phyloP scores from a whole-genome alignment of 179 eudicot genomes.

The Pouteria campechiana region DNA sequence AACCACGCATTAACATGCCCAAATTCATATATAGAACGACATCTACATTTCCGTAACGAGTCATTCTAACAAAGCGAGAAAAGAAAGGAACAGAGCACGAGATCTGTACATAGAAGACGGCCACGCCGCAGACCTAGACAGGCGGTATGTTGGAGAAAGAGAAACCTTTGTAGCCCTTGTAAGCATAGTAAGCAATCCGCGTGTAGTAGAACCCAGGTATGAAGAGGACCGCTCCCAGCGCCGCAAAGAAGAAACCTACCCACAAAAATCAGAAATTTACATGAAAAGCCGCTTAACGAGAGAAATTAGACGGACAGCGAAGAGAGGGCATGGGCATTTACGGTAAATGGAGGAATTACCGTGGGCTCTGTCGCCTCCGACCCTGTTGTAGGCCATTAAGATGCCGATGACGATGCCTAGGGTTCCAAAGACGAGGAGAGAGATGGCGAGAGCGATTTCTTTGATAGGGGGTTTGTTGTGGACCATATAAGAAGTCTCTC shows the following conservation, averaged over 20 bases:
- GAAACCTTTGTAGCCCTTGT: slow-evolving; percentile 97
- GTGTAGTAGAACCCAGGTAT: slow-evolving; percentile 95
- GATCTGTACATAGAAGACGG: slow-evolving; percentile 3
- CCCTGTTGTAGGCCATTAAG: slow-evolving; percentile 56
- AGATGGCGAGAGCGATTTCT: slow-evolving; percentile 83
- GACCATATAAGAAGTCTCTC: slow-evolving; percentile 45
- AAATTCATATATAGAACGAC: too few relatives aligned
- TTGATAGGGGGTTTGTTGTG: slow-evolving; percentile 76
- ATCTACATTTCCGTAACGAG: too few relatives aligned
- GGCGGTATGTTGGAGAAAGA: slow-evolving; percentile 89
- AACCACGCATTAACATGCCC: too few relatives aligned
- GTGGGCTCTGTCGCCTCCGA: slow-evolving; percentile 84
- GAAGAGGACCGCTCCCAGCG: slow-evolving; percentile 75
- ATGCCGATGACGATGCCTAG: slow-evolving; percentile 61
- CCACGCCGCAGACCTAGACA: slow-evolving; percentile 51
- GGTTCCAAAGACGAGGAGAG: slow-evolving; percentile 82
- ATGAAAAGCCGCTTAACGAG: not conserved
- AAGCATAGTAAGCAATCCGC: slow-evolving; percentile 91
- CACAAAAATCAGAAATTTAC: not conserved
- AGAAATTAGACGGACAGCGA: not conserved
- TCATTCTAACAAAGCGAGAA: too few relatives aligned
- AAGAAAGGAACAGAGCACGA: too few relatives aligned
- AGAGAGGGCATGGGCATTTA: not conserved
- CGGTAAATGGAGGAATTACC: slow-evolving; percentile 19
- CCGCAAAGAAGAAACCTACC: slow-evolving; percentile 75